Conservation (phyloP, 192 early-diverging fungal species). For the Coemansia sp. region DNA sequence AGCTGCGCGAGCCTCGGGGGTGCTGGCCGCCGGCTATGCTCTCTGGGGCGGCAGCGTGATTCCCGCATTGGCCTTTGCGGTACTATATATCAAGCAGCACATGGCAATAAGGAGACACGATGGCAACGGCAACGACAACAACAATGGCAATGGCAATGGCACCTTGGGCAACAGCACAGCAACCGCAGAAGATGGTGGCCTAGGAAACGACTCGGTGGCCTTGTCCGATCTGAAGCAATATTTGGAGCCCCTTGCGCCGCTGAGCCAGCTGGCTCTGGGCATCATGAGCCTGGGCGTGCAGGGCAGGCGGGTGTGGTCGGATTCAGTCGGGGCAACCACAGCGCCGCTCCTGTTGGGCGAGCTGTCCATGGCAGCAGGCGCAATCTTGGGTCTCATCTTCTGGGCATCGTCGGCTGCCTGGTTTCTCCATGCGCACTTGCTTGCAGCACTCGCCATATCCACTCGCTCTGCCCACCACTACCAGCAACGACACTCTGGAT, state of each 20-base stretch:
- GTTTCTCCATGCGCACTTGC: conserved; percentile 22
- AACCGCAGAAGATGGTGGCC: neutral
- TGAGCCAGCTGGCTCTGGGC: conserved; percentile 21
- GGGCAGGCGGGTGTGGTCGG: conserved; percentile 31
- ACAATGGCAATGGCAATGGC: no score
- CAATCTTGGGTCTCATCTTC: conserved; percentile 30
- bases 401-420: conserved; percentile 30
- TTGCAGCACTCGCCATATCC: no score
- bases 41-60: conserved; percentile 26
- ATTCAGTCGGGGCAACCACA: conserved; percentile 17
- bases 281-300: conserved; percentile 37
- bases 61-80: conserved; percentile 12
- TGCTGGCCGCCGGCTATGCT: conserved; percentile 7
- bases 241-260: conserved; percentile 10
- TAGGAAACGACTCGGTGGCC: no score
- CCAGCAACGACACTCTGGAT: no score
- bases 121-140: no score
- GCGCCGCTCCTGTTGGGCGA: conserved; percentile 41
- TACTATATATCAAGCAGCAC: conserved; percentile 3
- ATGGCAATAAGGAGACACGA: no score
- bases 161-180: neutral
- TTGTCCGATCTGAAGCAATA: no score
- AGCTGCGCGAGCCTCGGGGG: conserved; percentile 4
- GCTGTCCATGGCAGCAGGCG: conserved; percentile 36
- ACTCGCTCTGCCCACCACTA: no score